Conservation (phyloP, 768 basidiomycete species). For the Leccinum uliginosum region DNA sequence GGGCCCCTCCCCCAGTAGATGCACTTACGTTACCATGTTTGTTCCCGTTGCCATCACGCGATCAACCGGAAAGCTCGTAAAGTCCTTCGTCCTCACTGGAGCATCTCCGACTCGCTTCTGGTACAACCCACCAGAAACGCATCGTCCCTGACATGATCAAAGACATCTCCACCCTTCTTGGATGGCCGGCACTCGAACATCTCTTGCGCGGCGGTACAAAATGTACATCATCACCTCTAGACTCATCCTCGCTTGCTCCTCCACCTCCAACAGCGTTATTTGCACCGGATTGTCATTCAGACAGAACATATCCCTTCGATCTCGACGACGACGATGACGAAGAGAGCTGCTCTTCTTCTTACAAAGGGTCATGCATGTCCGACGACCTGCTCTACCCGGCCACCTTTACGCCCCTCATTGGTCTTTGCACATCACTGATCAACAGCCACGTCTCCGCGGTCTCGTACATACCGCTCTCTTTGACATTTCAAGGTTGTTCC, state of each 20-base stretch:
- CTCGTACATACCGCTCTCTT: slow-evolving; percentile 44
- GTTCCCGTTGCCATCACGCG: slow-evolving; percentile 43
- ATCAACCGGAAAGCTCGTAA: slow-evolving; percentile 42
- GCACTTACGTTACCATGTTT: slow-evolving; percentile 43
- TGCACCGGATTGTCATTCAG: slow-evolving; percentile 8
- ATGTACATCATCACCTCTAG: slow-evolving; percentile 27
- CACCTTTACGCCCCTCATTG: slow-evolving; percentile 48
- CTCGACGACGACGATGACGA: slow-evolving; percentile 32
- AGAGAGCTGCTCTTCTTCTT: slow-evolving; percentile 20
- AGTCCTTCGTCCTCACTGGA: slow-evolving; percentile 46
- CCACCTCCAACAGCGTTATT: background rate
- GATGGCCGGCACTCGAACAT: slow-evolving; percentile 48
- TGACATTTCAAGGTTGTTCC: slow-evolving; percentile 48
- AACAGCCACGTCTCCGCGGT: slow-evolving; percentile 38
- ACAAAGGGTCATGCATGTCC: slow-evolving; percentile 17
- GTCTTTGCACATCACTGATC: slow-evolving; percentile 39
- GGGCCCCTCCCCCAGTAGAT: slow-evolving; percentile 40
- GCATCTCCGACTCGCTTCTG: slow-evolving; percentile 44
- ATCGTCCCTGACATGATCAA: slow-evolving; percentile 49
- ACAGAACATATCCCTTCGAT: background rate
- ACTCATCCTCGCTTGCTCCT: background rate
- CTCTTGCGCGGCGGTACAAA: slow-evolving; percentile 51
- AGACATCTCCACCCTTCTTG: slow-evolving; percentile 51
- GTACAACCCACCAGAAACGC: slow-evolving; percentile 26
- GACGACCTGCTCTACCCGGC: slow-evolving; percentile 26